Conservation (phyloP, 2,329 filamentous ascomycete genomes). For the Cytospora chrysosperma region DNA sequence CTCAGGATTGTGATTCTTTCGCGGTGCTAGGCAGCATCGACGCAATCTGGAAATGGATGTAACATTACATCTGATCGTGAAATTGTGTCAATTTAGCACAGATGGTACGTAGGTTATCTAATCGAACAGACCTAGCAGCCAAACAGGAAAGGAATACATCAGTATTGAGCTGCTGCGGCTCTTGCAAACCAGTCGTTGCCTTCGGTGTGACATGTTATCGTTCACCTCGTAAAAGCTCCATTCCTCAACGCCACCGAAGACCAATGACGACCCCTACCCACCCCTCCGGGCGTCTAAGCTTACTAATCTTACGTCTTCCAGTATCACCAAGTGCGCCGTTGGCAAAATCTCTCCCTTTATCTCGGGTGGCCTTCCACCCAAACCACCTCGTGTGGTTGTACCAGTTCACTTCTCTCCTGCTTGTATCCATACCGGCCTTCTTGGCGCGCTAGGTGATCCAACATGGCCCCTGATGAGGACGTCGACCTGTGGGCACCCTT, state of each 20-base stretch:
- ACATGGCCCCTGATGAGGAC: slow-evolving; percentile 21
- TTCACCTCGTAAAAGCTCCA: neutral
- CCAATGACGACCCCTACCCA: neutral
- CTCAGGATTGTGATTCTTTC: too few relatives aligned
- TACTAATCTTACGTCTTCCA: neutral
- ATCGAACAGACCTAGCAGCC: neutral
- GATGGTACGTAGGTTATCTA: too few relatives aligned
- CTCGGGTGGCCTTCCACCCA: neutral
- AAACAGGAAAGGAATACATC: neutral
- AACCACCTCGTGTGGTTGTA: too few relatives aligned
- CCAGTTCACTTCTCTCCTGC: neutral
- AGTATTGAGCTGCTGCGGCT: too few relatives aligned
- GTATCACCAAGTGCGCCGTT: too few relatives aligned
- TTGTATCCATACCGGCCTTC: neutral
- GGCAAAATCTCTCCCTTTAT: neutral
- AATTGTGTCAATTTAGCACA: too few relatives aligned
- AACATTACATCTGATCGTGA: too few relatives aligned
- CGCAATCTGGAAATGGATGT: too few relatives aligned
- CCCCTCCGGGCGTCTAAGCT: neutral
- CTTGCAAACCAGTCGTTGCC: too few relatives aligned
- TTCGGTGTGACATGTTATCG: neutral
- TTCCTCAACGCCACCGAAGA: neutral
- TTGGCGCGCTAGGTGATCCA: neutral
- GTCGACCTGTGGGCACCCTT: slow-evolving; percentile 44
- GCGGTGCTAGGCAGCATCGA: too few relatives aligned